A percentile compares a stretch with the other conserved stretches of the same genome.
Evolutionary conservation across 1,284 basidiomycete genomes (phyloP).

Genomic region (Austroboletus niveus): DNA sequence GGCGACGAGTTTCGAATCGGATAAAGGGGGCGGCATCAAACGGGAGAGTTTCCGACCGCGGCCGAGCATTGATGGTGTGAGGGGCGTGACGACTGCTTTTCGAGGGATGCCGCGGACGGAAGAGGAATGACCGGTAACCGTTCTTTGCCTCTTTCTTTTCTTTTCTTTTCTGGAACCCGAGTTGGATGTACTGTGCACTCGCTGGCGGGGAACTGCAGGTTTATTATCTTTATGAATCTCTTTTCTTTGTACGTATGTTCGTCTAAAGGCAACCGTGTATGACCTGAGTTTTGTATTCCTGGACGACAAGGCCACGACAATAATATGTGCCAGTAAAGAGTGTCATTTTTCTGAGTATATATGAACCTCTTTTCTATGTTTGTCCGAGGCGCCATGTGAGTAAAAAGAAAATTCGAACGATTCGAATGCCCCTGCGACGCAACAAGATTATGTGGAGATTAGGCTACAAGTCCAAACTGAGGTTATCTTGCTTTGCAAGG

Average conservation of each 20-base stretch:
- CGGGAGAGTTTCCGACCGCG: constrained; percentile 79
- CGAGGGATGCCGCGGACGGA: constrained; percentile 28
- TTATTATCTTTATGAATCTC: constrained; percentile 26
- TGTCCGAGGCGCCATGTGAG: no score
- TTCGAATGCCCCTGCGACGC: no score
- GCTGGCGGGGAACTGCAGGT: constrained; percentile 20
- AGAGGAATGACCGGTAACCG: constrained; percentile 22
- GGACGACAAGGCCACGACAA: no score
- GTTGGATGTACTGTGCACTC: constrained; percentile 8
- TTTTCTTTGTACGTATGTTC: constrained; percentile 3
- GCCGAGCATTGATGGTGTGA: constrained; percentile 55
- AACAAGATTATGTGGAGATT: no score
- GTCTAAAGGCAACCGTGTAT: no score
- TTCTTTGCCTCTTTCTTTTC: no score
- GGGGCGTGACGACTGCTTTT: constrained; percentile 16
- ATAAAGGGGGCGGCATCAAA: constrained; percentile 31
- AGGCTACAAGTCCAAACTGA: no score
- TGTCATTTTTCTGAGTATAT: not conserved
- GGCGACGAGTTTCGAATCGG: constrained; percentile 41
- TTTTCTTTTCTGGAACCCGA: not conserved
- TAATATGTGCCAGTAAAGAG: no score
- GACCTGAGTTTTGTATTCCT: no score
- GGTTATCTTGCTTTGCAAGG: no score
- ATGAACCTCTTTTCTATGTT: no score
- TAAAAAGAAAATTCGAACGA: no score